phyloP scores from a whole-genome alignment of 1,284 basidiomycete species.

The Trichosporon coremiiforme region DNA sequence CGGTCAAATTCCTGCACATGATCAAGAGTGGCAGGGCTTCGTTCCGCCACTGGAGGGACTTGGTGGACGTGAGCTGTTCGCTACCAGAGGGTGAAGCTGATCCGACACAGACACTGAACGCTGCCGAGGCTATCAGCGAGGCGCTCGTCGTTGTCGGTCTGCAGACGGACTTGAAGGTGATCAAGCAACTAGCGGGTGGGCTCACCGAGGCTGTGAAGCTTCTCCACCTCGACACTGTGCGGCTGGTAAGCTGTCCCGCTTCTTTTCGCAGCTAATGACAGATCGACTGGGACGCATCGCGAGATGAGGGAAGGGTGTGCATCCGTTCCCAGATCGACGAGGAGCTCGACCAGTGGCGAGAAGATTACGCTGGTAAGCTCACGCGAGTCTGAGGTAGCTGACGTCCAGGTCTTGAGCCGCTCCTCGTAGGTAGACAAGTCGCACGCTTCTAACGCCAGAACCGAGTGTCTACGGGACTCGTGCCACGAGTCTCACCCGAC shows the following conservation, averaged over 20 bases:
- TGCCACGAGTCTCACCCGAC: slow-evolving; percentile 57
- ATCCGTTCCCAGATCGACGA: slow-evolving; percentile 76
- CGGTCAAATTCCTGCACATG: slow-evolving; percentile 65
- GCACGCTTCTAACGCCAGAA: slow-evolving; percentile 11
- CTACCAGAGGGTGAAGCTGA: neutral
- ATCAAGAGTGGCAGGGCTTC: slow-evolving; percentile 68
- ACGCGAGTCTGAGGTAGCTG: slow-evolving; percentile 7
- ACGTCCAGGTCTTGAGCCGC: slow-evolving; percentile 67
- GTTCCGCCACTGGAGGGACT: slow-evolving; percentile 72
- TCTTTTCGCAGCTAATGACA: slow-evolving; percentile 38
- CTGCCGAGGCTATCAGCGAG: slow-evolving; percentile 69
- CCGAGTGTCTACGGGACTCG: slow-evolving; percentile 51
- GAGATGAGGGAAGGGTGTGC: slow-evolving; percentile 66
- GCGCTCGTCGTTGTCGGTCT: slow-evolving; percentile 10
- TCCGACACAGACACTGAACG: slow-evolving; percentile 13
- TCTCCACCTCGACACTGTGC: slow-evolving; percentile 23
- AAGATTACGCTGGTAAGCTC: slow-evolving; percentile 64
- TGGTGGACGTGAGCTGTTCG: slow-evolving; percentile 67
- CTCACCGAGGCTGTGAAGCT: slow-evolving; percentile 18
- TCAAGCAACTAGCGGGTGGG: slow-evolving; percentile 9
- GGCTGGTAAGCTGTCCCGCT: slow-evolving; percentile 8
- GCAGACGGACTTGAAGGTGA: slow-evolving; percentile 13
- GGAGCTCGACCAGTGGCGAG: slow-evolving; percentile 78
- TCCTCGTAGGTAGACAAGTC: slow-evolving; percentile 63
- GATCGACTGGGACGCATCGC: slow-evolving; percentile 91